Conservation (phyloP, 306 rosid species). For the Fagus crenata region DNA sequence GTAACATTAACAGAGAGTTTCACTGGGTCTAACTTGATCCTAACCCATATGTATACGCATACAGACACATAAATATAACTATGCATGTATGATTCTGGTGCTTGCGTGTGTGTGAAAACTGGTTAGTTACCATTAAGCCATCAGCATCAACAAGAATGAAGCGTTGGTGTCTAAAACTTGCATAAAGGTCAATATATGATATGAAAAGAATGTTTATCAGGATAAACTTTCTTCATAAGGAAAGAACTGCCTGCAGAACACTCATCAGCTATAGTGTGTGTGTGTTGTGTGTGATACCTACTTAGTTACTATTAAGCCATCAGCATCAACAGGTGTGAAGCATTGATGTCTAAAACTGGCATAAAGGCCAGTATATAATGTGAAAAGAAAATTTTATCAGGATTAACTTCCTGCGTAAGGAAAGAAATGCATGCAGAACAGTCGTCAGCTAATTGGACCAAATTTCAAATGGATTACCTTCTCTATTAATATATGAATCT, state of each 20-base stretch:
- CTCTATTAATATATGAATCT: conserved; percentile 45
- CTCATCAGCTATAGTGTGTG: not conserved
- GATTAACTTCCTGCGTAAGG: conserved; percentile 4
- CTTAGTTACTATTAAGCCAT: not conserved
- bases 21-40: too few relatives aligned
- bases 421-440: conserved; percentile 26
- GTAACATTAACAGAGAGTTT: too few relatives aligned
- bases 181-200: not conserved
- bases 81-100: too few relatives aligned
- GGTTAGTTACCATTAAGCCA: not conserved
- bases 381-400: not conserved
- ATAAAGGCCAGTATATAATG: not conserved
- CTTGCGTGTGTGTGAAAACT: not conserved
- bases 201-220: not conserved
- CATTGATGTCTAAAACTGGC: not conserved
- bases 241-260: conserved; percentile 26
- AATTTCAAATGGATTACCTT: conserved; percentile 55
- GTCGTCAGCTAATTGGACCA: conserved; percentile 11
- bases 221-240: conserved; percentile 7
- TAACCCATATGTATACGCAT: too few relatives aligned
- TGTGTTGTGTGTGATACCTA: not conserved
- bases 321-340: not conserved
- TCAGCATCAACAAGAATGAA: not conserved
- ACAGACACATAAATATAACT: too few relatives aligned
- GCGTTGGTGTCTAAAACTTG: not conserved